phyloP scores from a whole-genome alignment of 495 filamentous ascomycete genomes.

The Aspergillus campestris region DNA sequence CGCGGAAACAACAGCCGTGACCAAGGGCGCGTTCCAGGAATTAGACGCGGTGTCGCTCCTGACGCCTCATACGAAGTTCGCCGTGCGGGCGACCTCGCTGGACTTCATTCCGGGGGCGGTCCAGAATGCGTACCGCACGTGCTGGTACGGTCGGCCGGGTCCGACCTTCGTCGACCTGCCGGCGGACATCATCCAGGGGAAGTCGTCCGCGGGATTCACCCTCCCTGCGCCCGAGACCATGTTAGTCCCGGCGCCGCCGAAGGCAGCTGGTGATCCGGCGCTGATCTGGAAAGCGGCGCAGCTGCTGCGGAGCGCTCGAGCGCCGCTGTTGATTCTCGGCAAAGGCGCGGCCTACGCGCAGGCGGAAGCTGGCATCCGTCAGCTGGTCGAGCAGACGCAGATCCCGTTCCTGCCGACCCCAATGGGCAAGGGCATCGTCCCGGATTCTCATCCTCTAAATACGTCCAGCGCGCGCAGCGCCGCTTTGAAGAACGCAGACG shows the following conservation, averaged over 20 bases:
- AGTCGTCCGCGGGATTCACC: slow-evolving; percentile 6
- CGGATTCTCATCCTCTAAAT: slow-evolving; percentile 50
- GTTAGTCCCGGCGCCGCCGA: slow-evolving; percentile 32
- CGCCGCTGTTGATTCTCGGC: slow-evolving; percentile 51
- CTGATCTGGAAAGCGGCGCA: slow-evolving; percentile 37
- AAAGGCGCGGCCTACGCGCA: slow-evolving; percentile 55
- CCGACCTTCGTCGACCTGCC: slow-evolving; percentile 53
- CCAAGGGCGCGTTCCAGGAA: slow-evolving; percentile 56
- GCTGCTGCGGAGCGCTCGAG: slow-evolving; percentile 41
- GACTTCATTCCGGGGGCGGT: slow-evolving; percentile 43
- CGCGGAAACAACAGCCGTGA: slow-evolving; percentile 43
- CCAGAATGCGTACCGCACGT: slow-evolving; percentile 44
- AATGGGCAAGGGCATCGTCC: slow-evolving; percentile 56
- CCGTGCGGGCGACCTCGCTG: slow-evolving; percentile 41
- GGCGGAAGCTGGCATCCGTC: slow-evolving; percentile 39
- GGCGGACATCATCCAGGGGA: slow-evolving; percentile 51
- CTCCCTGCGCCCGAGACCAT: slow-evolving; percentile 11
- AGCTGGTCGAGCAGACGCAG: slow-evolving; percentile 41
- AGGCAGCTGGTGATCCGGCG: slow-evolving; percentile 31
- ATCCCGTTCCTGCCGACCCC: slow-evolving; percentile 56
- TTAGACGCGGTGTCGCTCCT: slow-evolving; percentile 51
- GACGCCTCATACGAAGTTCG: slow-evolving; percentile 50
- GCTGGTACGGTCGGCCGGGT: slow-evolving; percentile 52
- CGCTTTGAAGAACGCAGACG: slow-evolving; percentile 49
- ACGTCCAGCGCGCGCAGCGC: slow-evolving; percentile 48